A percentile compares a stretch with the other conserved stretches of the same genome.
Evolutionary conservation across 768 basidiomycete species (phyloP).

Genomic region (Albatrellus ellisii): DNA sequence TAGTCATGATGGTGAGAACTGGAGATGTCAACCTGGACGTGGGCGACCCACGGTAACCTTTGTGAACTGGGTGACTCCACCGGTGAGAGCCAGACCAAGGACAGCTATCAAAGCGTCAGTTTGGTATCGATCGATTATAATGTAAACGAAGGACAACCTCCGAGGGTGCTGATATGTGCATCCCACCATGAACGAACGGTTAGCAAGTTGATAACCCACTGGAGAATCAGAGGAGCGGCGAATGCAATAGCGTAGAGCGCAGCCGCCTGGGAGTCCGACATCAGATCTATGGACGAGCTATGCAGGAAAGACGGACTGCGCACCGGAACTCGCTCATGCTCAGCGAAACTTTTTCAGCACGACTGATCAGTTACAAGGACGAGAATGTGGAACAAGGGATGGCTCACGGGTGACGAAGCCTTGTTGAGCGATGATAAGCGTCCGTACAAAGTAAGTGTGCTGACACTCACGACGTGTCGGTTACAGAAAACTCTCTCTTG

Average conservation of each 20-base stretch:
- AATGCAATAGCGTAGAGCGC: conserved; percentile 27
- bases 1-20: background rate
- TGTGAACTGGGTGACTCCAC: conserved; percentile 68
- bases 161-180: conserved; percentile 53
- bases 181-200: conserved; percentile 87
- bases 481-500: conserved; percentile 63
- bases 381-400: background rate
- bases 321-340: conserved; percentile 71
- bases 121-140: conserved; percentile 3
- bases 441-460: conserved; percentile 10
- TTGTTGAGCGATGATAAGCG: conserved; percentile 10
- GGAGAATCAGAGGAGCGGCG: conserved; percentile 56
- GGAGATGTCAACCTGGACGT: conserved; percentile 46
- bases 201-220: conserved; percentile 53
- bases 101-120: conserved; percentile 35
- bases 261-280: conserved; percentile 10
- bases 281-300: background rate
- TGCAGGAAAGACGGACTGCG: background rate
- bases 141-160: conserved; percentile 21
- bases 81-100: conserved; percentile 64
- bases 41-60: conserved; percentile 88
- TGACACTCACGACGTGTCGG: conserved; percentile 55
- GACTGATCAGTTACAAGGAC: background rate
- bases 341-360: conserved; percentile 36
- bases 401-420: conserved; percentile 27